Base-by-base conservation (phyloP, 2,329 filamentous ascomycete species). In the Cladosporium colombiae region DNA sequence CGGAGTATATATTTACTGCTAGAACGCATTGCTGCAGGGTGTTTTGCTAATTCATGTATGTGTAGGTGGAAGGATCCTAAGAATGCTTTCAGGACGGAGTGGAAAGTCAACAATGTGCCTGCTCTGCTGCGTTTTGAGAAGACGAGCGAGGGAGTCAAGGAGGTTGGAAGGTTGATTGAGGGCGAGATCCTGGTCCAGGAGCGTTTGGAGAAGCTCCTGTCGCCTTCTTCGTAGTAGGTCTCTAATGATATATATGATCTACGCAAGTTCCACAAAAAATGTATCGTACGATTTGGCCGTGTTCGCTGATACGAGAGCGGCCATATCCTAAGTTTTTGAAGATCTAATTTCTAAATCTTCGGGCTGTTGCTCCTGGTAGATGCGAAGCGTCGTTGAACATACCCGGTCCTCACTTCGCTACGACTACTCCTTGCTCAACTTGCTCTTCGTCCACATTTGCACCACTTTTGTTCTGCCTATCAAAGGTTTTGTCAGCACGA, bases 101-200 rank as follows among this genome's bases (percentile, higher is more conserved):
- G 62, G 62, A 67, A 65, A 14, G 65, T 68, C 18, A 61, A 65
- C 56, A 70, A 66, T 31, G 65, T 67, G 18, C 69, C 69, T 13
- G 64, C 68, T 14, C 58, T 70, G 49, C 61, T 67, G 7, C 64
- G 64, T 8, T 70, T 62, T 23, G 68, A 70, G 59, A 65, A 57
- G 29, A 11, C 64, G 1, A 62, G 63, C 7, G 44, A 59, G 10
- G 65, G 44, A 4, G 46, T 67, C 18, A 62, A 65, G 56, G 69
- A 70, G 31, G 65, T 66, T 10, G 69, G 68, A 4, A 52, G 69
- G 10, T 59, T 70, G 50, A 52, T 68, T n/a, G 69, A 70, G 29
- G 64, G 68, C 2, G 69, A 70, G 58, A 70, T 70, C 57, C 13
- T 70, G 64, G 64, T 69, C 37, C 57, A 59, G 40, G 44, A 64